Conservation (phyloP, 2,329 filamentous ascomycete genomes). For the Trichoderma atrobrunneum region DNA sequence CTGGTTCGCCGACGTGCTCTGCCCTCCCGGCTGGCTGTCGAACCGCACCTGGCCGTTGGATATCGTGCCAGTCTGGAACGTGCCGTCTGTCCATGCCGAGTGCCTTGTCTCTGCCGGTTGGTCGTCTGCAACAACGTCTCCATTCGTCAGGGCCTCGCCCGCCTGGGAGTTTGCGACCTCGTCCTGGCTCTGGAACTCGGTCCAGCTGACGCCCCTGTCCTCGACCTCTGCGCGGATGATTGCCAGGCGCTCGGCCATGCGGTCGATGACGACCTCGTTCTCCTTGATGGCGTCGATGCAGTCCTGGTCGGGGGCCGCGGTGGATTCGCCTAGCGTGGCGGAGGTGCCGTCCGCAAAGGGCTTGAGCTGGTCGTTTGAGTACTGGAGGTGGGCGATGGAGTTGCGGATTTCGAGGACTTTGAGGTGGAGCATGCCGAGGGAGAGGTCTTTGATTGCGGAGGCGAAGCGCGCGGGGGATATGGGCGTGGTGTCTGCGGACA, state of each 20-base stretch:
- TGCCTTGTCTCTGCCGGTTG: conserved; percentile 25
- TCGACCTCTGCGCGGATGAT: conserved; percentile 65
- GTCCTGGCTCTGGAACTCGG: conserved; percentile 51
- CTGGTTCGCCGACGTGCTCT: conserved; percentile 46
- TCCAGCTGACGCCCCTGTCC: conserved; percentile 54
- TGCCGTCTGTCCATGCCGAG: conserved; percentile 60
- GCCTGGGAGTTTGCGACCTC: conserved; percentile 35
- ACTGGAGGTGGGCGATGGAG: conserved; percentile 69
- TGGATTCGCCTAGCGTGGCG: conserved; percentile 28
- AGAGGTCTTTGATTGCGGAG: conserved; percentile 64
- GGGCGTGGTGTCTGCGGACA: conserved; percentile 62
- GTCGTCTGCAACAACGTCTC: not conserved
- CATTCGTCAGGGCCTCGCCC: conserved; percentile 7
- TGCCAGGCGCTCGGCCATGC: conserved; percentile 64
- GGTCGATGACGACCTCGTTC: conserved; percentile 65
- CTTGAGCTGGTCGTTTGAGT: conserved; percentile 69
- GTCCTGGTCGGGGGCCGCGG: conserved; percentile 56
- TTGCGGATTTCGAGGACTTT: conserved; percentile 76
- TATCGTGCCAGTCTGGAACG: conserved; percentile 60
- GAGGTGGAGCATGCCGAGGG: conserved; percentile 64
- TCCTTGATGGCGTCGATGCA: conserved; percentile 72
- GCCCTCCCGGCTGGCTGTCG: conserved; percentile 31
- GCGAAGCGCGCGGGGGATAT: conserved; percentile 64
- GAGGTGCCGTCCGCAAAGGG: conserved; percentile 59
- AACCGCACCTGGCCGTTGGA: conserved; percentile 49